A percentile compares a stretch with the other conserved stretches of the same genome.
These are phyloP conservation scores for Globisporangium uncinulatum DNA, from an alignment of 352 stramenopile species.

Conservation along the genomic window DNA sequence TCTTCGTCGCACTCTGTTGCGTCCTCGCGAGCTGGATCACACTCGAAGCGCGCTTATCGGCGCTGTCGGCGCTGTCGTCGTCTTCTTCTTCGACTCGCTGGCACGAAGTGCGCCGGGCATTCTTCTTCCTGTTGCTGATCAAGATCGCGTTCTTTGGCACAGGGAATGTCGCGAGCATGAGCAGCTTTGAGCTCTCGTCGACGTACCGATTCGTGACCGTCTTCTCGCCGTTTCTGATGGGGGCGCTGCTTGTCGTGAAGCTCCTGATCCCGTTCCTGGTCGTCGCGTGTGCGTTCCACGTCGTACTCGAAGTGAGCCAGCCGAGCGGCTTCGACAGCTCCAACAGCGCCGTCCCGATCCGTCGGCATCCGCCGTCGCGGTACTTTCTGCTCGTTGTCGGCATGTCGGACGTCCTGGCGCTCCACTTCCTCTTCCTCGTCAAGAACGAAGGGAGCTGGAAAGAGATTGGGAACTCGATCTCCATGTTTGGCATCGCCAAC, in stretches of 20 bases:
- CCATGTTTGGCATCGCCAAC: conserved; percentile 83
- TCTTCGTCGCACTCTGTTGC: conserved; percentile 53
- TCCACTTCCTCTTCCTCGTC: conserved; percentile 83
- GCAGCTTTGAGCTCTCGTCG: conserved; percentile 82
- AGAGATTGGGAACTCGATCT: conserved; percentile 85
- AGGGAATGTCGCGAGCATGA: conserved; percentile 84
- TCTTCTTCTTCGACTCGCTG: conserved; percentile 4
- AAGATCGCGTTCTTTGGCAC: conserved; percentile 86
- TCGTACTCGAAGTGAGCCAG: conserved; percentile 38
- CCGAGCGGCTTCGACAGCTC: not conserved
- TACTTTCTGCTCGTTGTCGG: conserved; percentile 74
- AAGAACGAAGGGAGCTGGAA: conserved; percentile 86
- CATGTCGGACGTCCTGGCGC: conserved; percentile 73
- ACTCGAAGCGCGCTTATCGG: conserved; percentile 24
- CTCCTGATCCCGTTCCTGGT: conserved; percentile 78
- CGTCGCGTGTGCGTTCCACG: conserved; percentile 59
- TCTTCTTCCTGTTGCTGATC: conserved; percentile 74
- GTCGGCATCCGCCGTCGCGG: conserved; percentile 21
- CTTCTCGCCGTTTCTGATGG: conserved; percentile 82
- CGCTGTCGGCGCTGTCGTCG: not conserved
- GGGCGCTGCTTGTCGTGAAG: conserved; percentile 66
- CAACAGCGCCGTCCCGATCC: not conserved
- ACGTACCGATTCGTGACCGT: conserved; percentile 83
- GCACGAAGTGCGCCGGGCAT: conserved; percentile 57
- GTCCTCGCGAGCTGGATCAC: conserved; percentile 61